Evolutionary conservation across 306 rosid genomes (phyloP).

Genomic region (Acacia melanoxylon): DNA sequence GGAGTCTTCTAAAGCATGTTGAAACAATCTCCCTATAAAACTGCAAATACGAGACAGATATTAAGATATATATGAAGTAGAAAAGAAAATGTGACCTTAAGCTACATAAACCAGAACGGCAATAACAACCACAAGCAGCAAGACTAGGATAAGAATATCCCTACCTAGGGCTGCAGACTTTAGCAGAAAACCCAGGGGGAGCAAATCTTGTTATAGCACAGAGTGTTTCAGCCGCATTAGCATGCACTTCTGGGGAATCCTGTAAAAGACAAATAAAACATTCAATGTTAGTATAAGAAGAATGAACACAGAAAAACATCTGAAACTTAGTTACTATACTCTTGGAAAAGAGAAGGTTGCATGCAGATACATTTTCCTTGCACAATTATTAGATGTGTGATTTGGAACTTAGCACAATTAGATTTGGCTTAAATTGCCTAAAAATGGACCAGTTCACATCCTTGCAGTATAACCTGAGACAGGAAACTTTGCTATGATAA

Average conservation of each 20-base stretch:
- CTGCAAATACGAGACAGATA: slow-evolving; percentile 47
- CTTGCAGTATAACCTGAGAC: neutral
- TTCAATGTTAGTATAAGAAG: slow-evolving; percentile 14
- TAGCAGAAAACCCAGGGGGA: slow-evolving; percentile 84
- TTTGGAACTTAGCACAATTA: neutral
- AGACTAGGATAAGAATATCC: neutral
- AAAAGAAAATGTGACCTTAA: slow-evolving; percentile 9
- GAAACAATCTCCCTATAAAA: slow-evolving; percentile 86
- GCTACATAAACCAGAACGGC: neutral
- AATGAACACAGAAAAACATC: neutral
- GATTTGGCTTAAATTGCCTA: neutral
- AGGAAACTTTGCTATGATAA: neutral
- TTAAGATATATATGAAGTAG: neutral
- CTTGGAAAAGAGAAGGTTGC: neutral
- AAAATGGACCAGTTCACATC: neutral
- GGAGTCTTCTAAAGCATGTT: slow-evolving; percentile 88
- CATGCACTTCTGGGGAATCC: slow-evolving; percentile 96
- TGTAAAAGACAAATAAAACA: slow-evolving; percentile 39
- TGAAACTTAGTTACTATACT: neutral
- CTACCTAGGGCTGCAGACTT: slow-evolving; percentile 88
- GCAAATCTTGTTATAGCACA: slow-evolving; percentile 95
- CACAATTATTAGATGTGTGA: neutral
- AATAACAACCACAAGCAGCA: neutral
- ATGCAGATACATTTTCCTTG: neutral
- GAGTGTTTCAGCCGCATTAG: slow-evolving; percentile 95